Evolutionary conservation across 345 rosid species (phyloP).

Genomic region (Firmiana major): DNA sequence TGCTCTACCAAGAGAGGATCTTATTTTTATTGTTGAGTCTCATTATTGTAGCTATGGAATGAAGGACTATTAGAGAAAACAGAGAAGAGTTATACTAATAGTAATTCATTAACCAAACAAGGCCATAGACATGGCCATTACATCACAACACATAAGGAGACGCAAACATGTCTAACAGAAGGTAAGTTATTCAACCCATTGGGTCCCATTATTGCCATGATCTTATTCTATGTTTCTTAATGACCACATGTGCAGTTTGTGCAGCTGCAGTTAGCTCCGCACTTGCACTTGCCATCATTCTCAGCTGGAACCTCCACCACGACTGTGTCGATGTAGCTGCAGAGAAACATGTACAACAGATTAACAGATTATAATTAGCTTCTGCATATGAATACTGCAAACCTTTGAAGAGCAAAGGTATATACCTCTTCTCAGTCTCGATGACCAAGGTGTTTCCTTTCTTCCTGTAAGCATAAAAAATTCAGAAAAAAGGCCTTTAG

Average conservation of each 20-base stretch:
- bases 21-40: not conserved
- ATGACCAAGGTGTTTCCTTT: constrained; percentile 61
- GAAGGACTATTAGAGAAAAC: not conserved
- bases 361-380: not conserved
- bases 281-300: constrained; percentile 74
- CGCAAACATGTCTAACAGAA: not conserved
- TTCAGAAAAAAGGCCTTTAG: not conserved
- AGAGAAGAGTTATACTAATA: constrained; percentile 15
- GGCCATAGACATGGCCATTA: constrained; percentile 29
- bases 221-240: constrained; percentile 17
- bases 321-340: constrained; percentile 46
- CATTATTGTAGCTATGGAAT: not conserved
- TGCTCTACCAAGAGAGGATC: not conserved
- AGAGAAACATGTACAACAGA: not conserved
- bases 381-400: not conserved
- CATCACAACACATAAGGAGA: constrained; percentile 14
- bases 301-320: constrained; percentile 49
- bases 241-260: constrained; percentile 67
- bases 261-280: constrained; percentile 73
- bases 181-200: not conserved
- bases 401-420: not conserved
- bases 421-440: constrained; percentile 63
- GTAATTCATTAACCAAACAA: constrained; percentile 21
- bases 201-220: no score
- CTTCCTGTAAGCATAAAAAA: constrained; percentile 45